Evolutionary conservation across 1,139 yeast species (phyloP).

Genomic region (Protomyces inundatus): DNA sequence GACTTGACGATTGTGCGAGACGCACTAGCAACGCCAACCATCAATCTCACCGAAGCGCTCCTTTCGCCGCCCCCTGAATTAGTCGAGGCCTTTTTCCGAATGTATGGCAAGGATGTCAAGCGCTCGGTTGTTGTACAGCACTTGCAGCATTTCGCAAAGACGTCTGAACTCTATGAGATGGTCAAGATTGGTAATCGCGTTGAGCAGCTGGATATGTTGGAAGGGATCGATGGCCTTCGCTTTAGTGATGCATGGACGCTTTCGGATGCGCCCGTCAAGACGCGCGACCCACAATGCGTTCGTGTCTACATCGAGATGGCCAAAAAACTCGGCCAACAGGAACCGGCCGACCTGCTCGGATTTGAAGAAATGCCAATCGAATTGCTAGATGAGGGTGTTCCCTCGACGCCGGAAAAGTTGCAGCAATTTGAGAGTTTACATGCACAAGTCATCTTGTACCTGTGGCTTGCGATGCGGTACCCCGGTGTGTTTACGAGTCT

Average conservation of each 20-base stretch:
- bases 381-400: slow-evolving; percentile 36
- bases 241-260: slow-evolving; percentile 54
- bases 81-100: slow-evolving; percentile 52
- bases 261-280: slow-evolving; percentile 45
- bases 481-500: slow-evolving; percentile 14
- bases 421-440: slow-evolving; percentile 64
- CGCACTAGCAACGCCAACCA: slow-evolving; percentile 48
- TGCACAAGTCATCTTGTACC: slow-evolving; percentile 58
- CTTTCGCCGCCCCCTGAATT: slow-evolving; percentile 67
- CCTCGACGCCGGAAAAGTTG: slow-evolving; percentile 37
- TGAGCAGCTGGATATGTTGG: slow-evolving; percentile 47
- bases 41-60: slow-evolving; percentile 51
- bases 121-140: slow-evolving; percentile 46
- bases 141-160: slow-evolving; percentile 46
- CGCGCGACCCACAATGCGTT: slow-evolving; percentile 24
- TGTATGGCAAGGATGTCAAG: slow-evolving; percentile 49
- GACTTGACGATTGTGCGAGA: slow-evolving; percentile 47
- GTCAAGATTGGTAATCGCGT: slow-evolving; percentile 46
- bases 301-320: slow-evolving; percentile 28
- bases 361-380: slow-evolving; percentile 29
- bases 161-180: slow-evolving; percentile 40
- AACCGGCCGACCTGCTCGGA: slow-evolving; percentile 30
- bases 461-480: slow-evolving; percentile 56
- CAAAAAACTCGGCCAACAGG: slow-evolving; percentile 30
- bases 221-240: slow-evolving; percentile 40